These are phyloP conservation scores for Lasiosphaeriaceae sp. DNA, from an alignment of 495 filamentous ascomycete species.

Conservation along the genomic window DNA sequence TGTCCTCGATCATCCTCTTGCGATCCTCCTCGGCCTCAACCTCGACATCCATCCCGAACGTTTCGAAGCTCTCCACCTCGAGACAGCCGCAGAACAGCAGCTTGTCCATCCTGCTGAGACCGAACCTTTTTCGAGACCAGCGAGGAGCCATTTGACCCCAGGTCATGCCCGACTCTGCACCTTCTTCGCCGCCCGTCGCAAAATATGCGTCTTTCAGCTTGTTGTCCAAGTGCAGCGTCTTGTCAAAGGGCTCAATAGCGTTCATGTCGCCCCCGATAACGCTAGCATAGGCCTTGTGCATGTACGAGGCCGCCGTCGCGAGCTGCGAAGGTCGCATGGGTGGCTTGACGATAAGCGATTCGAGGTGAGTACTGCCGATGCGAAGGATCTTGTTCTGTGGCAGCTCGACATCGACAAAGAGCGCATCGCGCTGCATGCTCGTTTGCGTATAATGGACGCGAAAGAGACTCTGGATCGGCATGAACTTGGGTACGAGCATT, in stretches of 20 bases:
- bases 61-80: conserved; percentile 28
- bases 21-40: conserved; percentile 14
- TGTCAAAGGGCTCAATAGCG: conserved; percentile 51
- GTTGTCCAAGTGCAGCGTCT: conserved; percentile 40
- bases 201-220: conserved; percentile 51
- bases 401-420: conserved; percentile 47
- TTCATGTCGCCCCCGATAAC: conserved; percentile 50
- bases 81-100: conserved; percentile 34
- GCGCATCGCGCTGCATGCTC: conserved; percentile 45
- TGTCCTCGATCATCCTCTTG: neutral
- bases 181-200: conserved; percentile 45
- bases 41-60: conserved; percentile 38
- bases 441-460: conserved; percentile 42
- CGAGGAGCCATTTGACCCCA: conserved; percentile 52
- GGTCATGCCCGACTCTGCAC: conserved; percentile 47
- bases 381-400: conserved; percentile 27
- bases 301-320: conserved; percentile 30
- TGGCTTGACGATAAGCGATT: conserved; percentile 41
- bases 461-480: conserved; percentile 38
- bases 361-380: conserved; percentile 53
- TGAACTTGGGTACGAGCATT: conserved; percentile 44
- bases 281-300: conserved; percentile 23
- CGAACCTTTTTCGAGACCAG: conserved; percentile 31
- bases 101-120: conserved; percentile 52
- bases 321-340: conserved; percentile 44